Base-by-base conservation (phyloP, 2,329 filamentous ascomycete genomes). In the Mollisiaceae sp. region DNA sequence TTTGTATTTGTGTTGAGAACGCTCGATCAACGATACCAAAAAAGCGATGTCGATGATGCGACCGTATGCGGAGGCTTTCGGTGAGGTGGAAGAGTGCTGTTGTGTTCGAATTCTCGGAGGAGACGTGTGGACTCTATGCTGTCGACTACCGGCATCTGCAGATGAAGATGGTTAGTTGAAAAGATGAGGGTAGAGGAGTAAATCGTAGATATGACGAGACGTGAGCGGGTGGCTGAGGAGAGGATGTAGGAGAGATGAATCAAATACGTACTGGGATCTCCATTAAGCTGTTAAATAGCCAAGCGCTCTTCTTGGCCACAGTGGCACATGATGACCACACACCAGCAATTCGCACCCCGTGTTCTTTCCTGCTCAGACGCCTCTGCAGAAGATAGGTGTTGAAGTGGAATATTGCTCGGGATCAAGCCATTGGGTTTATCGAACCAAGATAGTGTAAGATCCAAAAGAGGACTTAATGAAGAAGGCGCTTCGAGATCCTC, bases 351-450 rank as follows among this genome's bases (percentile, higher is more conserved):
- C 93, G 90, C 8, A 90, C 89, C 8, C 85, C 83, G 55, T 94
- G 85, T 8, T 88, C 87, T 64, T 92, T 89, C 77, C 91, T 92
- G 73, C 84, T 85, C 39, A 94, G 81, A 73, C 92, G 92, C 75
- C 91, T 91, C 62, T 88, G 83, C 59, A 94, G 79, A 64, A 93
- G 91, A 77, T 93, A 92, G 73, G 93, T 91, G 76, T 94, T 94
- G 71, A 93, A 93, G 89, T 5, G 85, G 83, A 73, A 94, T 94
- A 75, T 94, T 91, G 76, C 94, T 91, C 2, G 94, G 91, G 47
- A 94, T 80, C 27, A 94, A 80, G 52, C 94, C 89, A 39, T 55
- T 62, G 24, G 39, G 62, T 43, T 59, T 41, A 22, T 39, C 20
- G 18, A 36, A 18, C 36, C 20, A 9, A 22, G 12, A 8, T 45